Evolutionary conservation across 192 early-diverging fungal genomes (phyloP).

Genomic region (Backusella parvicylindrica): DNA sequence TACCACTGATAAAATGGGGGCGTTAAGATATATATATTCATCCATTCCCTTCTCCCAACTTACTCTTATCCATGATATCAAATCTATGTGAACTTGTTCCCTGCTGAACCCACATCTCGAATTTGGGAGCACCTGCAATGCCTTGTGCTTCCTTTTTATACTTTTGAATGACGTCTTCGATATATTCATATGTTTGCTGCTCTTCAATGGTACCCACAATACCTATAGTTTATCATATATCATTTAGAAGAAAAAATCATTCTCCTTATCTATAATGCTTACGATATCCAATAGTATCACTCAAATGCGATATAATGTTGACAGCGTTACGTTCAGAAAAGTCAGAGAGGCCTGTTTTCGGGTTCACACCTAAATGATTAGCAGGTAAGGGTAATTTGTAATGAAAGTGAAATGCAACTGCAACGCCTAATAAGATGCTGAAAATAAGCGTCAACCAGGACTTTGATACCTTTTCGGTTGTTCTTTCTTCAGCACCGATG

Average conservation of each 20-base stretch:
- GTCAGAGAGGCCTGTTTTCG: slow-evolving; percentile 31
- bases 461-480: not conserved
- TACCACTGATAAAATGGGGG: slow-evolving; percentile 40
- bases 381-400: slow-evolving; percentile 27
- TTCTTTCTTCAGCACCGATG: slow-evolving; percentile 8
- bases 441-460: slow-evolving; percentile 17
- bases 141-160: slow-evolving; percentile 30
- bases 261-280: not conserved
- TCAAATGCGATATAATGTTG: slow-evolving; percentile 44
- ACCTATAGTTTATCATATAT: slow-evolving; percentile 12
- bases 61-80: slow-evolving; percentile 69
- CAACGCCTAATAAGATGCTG: slow-evolving; percentile 10
- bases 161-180: slow-evolving; percentile 29
- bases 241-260: not conserved
- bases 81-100: slow-evolving; percentile 65
- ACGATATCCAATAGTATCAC: slow-evolving; percentile 57
- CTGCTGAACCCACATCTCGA: slow-evolving; percentile 60
- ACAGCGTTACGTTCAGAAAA: slow-evolving; percentile 56
- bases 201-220: slow-evolving; percentile 45
- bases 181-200: slow-evolving; percentile 39
- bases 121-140: slow-evolving; percentile 35
- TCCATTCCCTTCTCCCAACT: slow-evolving; percentile 2
- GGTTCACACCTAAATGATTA: slow-evolving; percentile 20
- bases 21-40: not conserved
- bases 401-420: slow-evolving; percentile 22